phyloP scores from a whole-genome alignment of 768 basidiomycete species.

The Crucibulum laeve region DNA sequence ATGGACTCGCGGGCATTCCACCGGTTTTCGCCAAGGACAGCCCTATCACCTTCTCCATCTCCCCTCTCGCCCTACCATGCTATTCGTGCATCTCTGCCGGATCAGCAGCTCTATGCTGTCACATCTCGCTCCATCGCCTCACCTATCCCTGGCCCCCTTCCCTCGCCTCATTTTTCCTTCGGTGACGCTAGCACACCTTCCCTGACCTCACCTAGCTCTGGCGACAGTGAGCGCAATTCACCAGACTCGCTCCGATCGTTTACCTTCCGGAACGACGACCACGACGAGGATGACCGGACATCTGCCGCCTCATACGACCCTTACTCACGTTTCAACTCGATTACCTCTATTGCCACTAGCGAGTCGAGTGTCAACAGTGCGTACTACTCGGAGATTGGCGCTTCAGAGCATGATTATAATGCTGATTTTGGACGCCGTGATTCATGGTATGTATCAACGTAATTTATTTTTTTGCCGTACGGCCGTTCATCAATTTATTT shows the following conservation, averaged over 20 bases:
- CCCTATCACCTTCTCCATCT: conserved; percentile 37
- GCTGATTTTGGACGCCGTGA: conserved; percentile 29
- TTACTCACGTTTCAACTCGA: conserved; percentile 56
- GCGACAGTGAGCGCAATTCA: conserved; percentile 49
- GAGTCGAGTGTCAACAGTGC: conserved; percentile 52
- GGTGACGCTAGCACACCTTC: conserved; percentile 52
- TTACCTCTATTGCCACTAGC: conserved; percentile 56
- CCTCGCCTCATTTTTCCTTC: conserved; percentile 60
- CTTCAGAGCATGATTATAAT: conserved; percentile 20
- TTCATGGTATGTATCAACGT: conserved; percentile 34
- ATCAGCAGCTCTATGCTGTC: conserved; percentile 44
- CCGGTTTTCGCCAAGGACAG: conserved; percentile 23
- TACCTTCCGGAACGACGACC: conserved; percentile 42
- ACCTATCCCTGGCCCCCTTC: conserved; percentile 54
- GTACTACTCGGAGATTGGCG: conserved; percentile 42
- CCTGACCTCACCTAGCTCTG: conserved; percentile 43
- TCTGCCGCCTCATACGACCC: conserved; percentile 46
- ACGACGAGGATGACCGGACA: conserved; percentile 47
- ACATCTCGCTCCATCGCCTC: conserved; percentile 40
- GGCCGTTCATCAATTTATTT: conserved; percentile 8
- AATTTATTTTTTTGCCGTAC: conserved; percentile 6
- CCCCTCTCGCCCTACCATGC: conserved; percentile 37
- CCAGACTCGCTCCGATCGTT: conserved; percentile 47
- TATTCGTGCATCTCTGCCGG: conserved; percentile 42
- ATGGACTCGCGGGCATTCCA: conserved; percentile 35